Conservation (phyloP, 768 basidiomycete species). For the Botryobasidium botryosum region DNA sequence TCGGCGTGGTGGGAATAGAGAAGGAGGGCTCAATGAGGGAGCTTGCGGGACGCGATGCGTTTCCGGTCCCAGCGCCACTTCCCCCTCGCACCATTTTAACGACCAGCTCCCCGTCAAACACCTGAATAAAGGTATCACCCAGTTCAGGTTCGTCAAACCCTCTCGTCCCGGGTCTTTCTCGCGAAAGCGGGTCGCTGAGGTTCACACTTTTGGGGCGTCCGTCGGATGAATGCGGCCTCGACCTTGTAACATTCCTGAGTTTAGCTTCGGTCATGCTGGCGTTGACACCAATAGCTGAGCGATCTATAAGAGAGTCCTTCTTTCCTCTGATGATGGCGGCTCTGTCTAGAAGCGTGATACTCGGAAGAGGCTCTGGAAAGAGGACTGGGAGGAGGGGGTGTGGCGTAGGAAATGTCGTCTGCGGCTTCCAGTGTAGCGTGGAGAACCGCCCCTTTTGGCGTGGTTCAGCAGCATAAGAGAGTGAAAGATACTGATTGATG, state of each 20-base stretch:
- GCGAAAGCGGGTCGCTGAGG: background rate
- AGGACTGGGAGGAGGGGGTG: slow-evolving; percentile 46
- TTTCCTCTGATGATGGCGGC: slow-evolving; percentile 45
- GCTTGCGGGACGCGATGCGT: too few relatives aligned
- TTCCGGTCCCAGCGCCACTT: too few relatives aligned
- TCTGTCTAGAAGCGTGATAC: slow-evolving; percentile 50
- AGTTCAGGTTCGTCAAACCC: slow-evolving; percentile 27
- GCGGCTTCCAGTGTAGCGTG: slow-evolving; percentile 49
- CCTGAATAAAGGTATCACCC: slow-evolving; percentile 41
- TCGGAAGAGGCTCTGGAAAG: slow-evolving; percentile 60
- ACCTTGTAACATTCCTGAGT: slow-evolving; percentile 2
- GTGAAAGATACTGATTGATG: slow-evolving; percentile 43
- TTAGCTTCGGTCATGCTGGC: slow-evolving; percentile 7
- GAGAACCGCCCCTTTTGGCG: slow-evolving; percentile 59
- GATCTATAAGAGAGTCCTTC: slow-evolving; percentile 36
- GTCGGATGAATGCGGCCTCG: background rate
- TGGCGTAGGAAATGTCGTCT: slow-evolving; percentile 21
- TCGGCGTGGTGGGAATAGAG: too few relatives aligned
- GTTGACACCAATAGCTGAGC: slow-evolving; percentile 6
- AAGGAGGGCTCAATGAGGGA: too few relatives aligned
- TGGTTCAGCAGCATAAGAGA: slow-evolving; percentile 60
- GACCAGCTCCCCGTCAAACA: slow-evolving; percentile 58
- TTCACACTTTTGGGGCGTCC: background rate
- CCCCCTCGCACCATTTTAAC: slow-evolving; percentile 48
- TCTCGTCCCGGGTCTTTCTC: slow-evolving; percentile 16